A percentile compares a stretch with the other conserved stretches of the same genome.
Evolutionary conservation across 1,284 basidiomycete genomes (phyloP).

Genomic region (Vanrija sp.): DNA sequence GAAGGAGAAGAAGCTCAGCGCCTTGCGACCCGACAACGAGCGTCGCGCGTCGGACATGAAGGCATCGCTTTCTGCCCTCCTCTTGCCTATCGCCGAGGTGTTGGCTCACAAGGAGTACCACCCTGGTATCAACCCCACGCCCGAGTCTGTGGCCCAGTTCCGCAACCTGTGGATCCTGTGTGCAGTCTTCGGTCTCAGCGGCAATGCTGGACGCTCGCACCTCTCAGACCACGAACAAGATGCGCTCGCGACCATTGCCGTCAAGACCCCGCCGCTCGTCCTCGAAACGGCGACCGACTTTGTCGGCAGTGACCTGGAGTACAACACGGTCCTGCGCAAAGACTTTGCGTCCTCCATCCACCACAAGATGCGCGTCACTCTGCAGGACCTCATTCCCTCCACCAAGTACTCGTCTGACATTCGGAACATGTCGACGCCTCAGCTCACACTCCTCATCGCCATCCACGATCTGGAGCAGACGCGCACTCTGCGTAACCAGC

Average conservation of each 20-base stretch:
- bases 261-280: slow-evolving; percentile 82
- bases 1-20: slow-evolving; percentile 20
- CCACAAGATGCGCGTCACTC: slow-evolving; percentile 60
- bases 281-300: slow-evolving; percentile 79
- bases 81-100: slow-evolving; percentile 85
- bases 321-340: slow-evolving; percentile 86
- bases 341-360: slow-evolving; percentile 75
- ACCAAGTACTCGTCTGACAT: slow-evolving; percentile 66
- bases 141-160: slow-evolving; percentile 75
- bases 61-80: slow-evolving; percentile 75
- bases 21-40: slow-evolving; percentile 28
- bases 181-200: slow-evolving; percentile 62
- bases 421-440: slow-evolving; percentile 71
- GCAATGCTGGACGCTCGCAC: slow-evolving; percentile 55
- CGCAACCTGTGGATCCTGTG: slow-evolving; percentile 94
- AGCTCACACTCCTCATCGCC: slow-evolving; percentile 79
- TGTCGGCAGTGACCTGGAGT: slow-evolving; percentile 84
- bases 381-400: slow-evolving; percentile 64
- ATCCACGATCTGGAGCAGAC: slow-evolving; percentile 88
- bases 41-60: slow-evolving; percentile 59
- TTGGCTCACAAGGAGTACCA: slow-evolving; percentile 72
- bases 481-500: slow-evolving; percentile 72
- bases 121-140: slow-evolving; percentile 59
- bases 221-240: slow-evolving; percentile 58
- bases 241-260: slow-evolving; percentile 74